Base-by-base conservation (phyloP, 306 rosid genomes). In the Mucuna pruriens region DNA sequence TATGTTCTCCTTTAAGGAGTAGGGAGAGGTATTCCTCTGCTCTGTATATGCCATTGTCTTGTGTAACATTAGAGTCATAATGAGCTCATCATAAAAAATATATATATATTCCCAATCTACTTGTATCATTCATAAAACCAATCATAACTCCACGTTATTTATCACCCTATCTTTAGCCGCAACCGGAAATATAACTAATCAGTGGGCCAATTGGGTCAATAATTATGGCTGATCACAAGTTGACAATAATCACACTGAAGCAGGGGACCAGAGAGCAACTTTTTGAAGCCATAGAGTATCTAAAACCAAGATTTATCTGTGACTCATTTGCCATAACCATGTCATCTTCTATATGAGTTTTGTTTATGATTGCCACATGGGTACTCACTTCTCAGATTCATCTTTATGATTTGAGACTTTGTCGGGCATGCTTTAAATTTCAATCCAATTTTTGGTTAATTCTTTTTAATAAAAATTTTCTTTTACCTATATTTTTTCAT, bases 11-110 rank as follows among this genome's bases (percentile, higher is more conserved):
- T 0, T 57, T 44, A 20, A 11, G 25, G 39, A 70, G 7, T 29
- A 9, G 8, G 19, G 11, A 9, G 16, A 4, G 60, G 29, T 6
- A 13, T 31, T 79, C 45, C 8, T 40, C 4, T 42, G 12, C 2
- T 31, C 22, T n/a, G 46, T 33, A 33, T 38, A 65, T 52, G 5
- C 51, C 67, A 31, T 33, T 45, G 51, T 33, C 9, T 72, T 61
- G 70, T 78, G 72, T 84, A 82, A 87, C 74, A 64, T 79, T 19
- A 23, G 62, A 76, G 84, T 87, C 88, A 87, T 52, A 62, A 58
- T 87, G 88, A 87, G 75, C 36, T 85, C 78, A 85, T 52, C 76
- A 76, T 60, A 25, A 29, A 67, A 36, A 39, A 73, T 52, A 75
- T 26, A 25, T 6, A 73, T 52, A 75, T 26, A 25, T 6, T 2